phyloP scores from a whole-genome alignment of 164 flowering plant species.

The Magnolia kwangsiensis region DNA sequence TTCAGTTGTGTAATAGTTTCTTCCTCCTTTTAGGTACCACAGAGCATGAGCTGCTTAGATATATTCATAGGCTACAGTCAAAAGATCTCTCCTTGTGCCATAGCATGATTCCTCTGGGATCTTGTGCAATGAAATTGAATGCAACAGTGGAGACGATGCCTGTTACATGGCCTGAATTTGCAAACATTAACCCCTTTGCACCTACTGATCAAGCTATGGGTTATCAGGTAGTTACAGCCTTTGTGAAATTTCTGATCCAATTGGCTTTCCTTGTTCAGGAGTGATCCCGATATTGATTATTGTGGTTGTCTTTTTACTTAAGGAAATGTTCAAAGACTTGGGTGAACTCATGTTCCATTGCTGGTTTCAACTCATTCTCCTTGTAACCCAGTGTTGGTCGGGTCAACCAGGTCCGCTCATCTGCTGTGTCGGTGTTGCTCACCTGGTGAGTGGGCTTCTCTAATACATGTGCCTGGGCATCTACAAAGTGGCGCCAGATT shows the following conservation, averaged over 20 bases:
- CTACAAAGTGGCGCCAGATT: not conserved
- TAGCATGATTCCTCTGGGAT: conserved; percentile 99
- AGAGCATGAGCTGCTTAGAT: conserved; percentile 96
- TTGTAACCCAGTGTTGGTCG: conserved; percentile 78
- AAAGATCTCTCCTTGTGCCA: conserved; percentile 97
- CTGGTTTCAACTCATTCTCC: conserved; percentile 97
- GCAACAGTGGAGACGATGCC: conserved; percentile 99
- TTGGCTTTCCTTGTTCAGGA: not conserved
- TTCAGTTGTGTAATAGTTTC: conserved; percentile 19
- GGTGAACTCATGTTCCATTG: conserved; percentile 81
- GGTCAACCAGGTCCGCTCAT: too few relatives aligned
- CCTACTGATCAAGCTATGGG: conserved; percentile 85
- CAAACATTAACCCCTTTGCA: conserved; percentile 90
- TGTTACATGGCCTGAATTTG: conserved; percentile 85
- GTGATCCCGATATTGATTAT: not conserved
- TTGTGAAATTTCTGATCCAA: not conserved
- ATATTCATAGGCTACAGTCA: conserved; percentile 66
- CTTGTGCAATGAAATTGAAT: conserved; percentile 97
- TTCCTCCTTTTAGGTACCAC: conserved; percentile 53
- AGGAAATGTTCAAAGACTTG: conserved; percentile 92
- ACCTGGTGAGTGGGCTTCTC: not conserved
- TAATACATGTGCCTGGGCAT: too few relatives aligned
- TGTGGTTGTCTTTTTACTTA: conserved; percentile 2
- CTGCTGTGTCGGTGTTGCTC: not conserved
- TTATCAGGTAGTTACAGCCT: conserved; percentile 63